These are phyloP conservation scores for Ramalina intermedia DNA, from an alignment of 495 filamentous ascomycete genomes.

Conservation along the genomic window DNA sequence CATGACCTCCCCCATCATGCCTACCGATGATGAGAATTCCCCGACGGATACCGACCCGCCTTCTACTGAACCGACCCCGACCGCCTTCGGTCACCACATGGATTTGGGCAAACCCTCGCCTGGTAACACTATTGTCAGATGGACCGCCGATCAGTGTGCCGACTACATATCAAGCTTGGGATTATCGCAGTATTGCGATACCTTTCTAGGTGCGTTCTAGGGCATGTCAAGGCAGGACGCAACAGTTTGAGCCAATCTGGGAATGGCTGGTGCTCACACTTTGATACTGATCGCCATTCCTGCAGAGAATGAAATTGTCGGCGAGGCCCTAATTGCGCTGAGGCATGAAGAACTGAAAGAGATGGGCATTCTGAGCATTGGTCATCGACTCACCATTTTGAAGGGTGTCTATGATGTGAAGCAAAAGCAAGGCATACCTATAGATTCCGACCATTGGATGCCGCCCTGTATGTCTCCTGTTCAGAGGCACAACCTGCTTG, in stretches of 20 bases:
- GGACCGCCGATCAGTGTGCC: conserved; percentile 77
- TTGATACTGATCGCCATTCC: background rate
- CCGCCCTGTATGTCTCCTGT: conserved; percentile 58
- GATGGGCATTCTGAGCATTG: conserved; percentile 83
- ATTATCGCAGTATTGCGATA: conserved; percentile 67
- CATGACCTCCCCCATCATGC: conserved; percentile 57
- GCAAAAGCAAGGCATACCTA: conserved; percentile 74
- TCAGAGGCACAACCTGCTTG: no score
- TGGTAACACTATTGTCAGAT: conserved; percentile 69
- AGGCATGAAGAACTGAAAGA: conserved; percentile 88
- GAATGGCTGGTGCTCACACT: background rate
- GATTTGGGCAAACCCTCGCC: conserved; percentile 51
- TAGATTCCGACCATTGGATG: conserved; percentile 87
- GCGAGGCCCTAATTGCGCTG: conserved; percentile 77
- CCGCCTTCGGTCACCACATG: conserved; percentile 57
- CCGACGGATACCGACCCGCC: conserved; percentile 69
- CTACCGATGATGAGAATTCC: conserved; percentile 63
- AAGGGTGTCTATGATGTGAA: conserved; percentile 94
- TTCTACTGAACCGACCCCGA: conserved; percentile 77
- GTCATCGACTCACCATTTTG: conserved; percentile 85
- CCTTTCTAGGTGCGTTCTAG: conserved; percentile 49
- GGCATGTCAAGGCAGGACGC: background rate
- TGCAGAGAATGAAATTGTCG: conserved; percentile 82
- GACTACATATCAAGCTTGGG: conserved; percentile 71
- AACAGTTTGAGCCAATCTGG: conserved; percentile 13